These are phyloP conservation scores for Alternaria gaisen DNA, from an alignment of 2,329 filamentous ascomycete species.

Conservation along the genomic window DNA sequence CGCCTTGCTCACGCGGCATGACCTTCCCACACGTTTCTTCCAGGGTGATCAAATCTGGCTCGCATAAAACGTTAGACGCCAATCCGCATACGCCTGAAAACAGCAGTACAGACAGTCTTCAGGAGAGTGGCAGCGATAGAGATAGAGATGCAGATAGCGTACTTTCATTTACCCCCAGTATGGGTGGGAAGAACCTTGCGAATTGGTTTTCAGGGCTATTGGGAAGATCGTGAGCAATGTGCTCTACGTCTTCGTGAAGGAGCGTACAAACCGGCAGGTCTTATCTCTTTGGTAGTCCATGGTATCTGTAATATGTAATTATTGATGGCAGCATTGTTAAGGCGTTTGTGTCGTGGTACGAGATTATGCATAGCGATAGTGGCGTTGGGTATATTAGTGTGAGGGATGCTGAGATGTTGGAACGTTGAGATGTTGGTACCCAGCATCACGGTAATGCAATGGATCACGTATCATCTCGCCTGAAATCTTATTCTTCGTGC, in stretches of 20 bases:
- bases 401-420: background rate
- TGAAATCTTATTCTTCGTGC: background rate
- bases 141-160: constrained; percentile 31
- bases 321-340: background rate
- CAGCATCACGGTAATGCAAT: background rate
- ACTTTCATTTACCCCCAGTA: constrained; percentile 36
- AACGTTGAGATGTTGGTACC: background rate
- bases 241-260: background rate
- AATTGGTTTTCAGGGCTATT: constrained; percentile 46
- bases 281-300: background rate
- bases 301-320: constrained; percentile 1
- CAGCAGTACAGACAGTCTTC: background rate
- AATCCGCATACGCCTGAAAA: background rate
- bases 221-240: constrained; percentile 19
- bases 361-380: constrained; percentile 11
- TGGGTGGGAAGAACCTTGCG: constrained; percentile 41
- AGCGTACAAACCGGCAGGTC: background rate
- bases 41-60: background rate
- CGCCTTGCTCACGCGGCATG: constrained; percentile 29
- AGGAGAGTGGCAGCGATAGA: background rate
- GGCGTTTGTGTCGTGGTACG: background rate
- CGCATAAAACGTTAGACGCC: background rate
- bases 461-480: background rate
- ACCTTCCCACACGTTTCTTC: constrained; percentile 17
- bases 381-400: constrained; percentile 6